phyloP scores from a whole-genome alignment of 2,329 filamentous ascomycete genomes.

The Polytolypa hystricis region DNA sequence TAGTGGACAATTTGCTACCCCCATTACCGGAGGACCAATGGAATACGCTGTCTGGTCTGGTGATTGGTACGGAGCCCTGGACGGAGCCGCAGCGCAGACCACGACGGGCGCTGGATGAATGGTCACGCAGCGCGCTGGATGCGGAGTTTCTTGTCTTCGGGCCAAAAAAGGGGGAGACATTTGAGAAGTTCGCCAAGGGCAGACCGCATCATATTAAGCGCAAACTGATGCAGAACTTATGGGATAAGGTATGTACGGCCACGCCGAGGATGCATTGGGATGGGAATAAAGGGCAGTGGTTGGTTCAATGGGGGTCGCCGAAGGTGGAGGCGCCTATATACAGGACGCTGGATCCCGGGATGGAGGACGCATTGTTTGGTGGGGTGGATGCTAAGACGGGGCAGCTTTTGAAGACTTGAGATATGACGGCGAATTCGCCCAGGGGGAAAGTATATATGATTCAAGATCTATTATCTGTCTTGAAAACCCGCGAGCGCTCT shows the following conservation, averaged over 20 bases:
- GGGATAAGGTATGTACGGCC: conserved; percentile 25
- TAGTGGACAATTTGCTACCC: conserved; percentile 24
- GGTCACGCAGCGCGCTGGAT: conserved; percentile 10
- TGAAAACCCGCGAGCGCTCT: too few species aligned
- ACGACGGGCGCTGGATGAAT: conserved; percentile 2
- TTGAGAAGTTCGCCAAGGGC: conserved; percentile 22
- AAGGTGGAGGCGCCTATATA: not conserved
- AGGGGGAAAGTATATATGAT: too few species aligned
- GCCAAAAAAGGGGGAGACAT: conserved; percentile 26
- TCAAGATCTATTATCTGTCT: too few species aligned
- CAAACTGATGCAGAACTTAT: conserved; percentile 28
- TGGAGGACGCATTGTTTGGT: conserved; percentile 9
- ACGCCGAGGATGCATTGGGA: conserved; percentile 22
- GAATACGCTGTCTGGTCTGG: conserved; percentile 22
- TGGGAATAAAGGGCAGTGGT: conserved; percentile 13
- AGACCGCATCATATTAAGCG: conserved; percentile 30
- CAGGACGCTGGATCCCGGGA: conserved; percentile 9
- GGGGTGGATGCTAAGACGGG: conserved; percentile 10
- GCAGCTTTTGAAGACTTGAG: not conserved
- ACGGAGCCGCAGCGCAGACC: conserved; percentile 18
- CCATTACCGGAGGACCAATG: conserved; percentile 30
- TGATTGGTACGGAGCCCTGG: conserved; percentile 24
- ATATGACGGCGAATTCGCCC: too few species aligned
- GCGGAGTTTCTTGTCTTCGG: conserved; percentile 24
- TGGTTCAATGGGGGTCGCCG: conserved; percentile 21